These are phyloP conservation scores for Lophiotrema nucula DNA, from an alignment of 495 filamentous ascomycete species.

Conservation along the genomic window DNA sequence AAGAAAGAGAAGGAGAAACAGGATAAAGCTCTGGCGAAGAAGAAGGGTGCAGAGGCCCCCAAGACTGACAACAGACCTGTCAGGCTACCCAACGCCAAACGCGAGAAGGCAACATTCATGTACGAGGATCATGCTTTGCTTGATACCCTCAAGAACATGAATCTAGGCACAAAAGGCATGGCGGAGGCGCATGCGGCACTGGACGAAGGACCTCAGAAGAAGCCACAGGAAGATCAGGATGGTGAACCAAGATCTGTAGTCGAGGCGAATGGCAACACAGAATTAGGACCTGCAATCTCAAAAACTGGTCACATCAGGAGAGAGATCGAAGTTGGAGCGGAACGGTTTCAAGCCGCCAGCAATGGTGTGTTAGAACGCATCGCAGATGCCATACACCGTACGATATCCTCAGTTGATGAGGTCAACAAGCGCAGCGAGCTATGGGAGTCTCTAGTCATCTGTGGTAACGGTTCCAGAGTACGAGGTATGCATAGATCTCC, in stretches of 20 bases:
- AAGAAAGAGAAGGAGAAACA: conserved; percentile 89
- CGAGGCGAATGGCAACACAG: conserved; percentile 27
- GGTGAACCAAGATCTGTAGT: conserved; percentile 29
- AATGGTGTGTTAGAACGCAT: conserved; percentile 73
- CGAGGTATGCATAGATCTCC: conserved; percentile 55
- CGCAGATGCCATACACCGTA: conserved; percentile 75
- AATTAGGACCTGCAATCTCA: conserved; percentile 37
- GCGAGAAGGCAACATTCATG: conserved; percentile 71
- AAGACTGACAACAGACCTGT: conserved; percentile 51
- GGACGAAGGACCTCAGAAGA: conserved; percentile 45
- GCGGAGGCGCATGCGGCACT: conserved; percentile 40
- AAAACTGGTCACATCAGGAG: conserved; percentile 51
- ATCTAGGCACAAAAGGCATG: conserved; percentile 44
- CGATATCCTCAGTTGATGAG: conserved; percentile 75
- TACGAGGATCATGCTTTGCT: conserved; percentile 72
- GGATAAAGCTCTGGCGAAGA: conserved; percentile 64
- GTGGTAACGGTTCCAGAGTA: conserved; percentile 83
- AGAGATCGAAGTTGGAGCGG: conserved; percentile 82
- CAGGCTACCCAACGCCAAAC: conserved; percentile 78
- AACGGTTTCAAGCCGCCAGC: conserved; percentile 80
- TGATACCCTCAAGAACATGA: conserved; percentile 56
- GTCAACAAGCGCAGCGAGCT: conserved; percentile 75
- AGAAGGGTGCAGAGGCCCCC: conserved; percentile 48
- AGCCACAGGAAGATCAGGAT: conserved; percentile 35
- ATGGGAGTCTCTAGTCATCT: conserved; percentile 86